Evolutionary conservation across 805 yeast species (phyloP).

Genomic region (Blastobotrys attinorum): DNA sequence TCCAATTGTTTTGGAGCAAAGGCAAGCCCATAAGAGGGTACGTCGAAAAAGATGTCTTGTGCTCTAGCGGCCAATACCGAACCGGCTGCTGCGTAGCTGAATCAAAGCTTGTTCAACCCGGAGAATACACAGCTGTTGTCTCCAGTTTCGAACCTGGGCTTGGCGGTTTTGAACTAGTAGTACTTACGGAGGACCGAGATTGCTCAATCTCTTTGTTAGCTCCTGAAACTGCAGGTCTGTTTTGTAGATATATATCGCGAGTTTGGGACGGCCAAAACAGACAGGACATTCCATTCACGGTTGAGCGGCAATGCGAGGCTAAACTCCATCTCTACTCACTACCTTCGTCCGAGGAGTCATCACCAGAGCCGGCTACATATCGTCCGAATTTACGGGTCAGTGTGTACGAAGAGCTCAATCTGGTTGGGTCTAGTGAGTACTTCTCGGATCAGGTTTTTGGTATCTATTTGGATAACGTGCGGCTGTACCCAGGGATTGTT

Average conservation of each 20-base stretch:
- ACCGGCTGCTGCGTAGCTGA: slow-evolving; percentile 7
- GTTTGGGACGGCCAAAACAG: slow-evolving; percentile 14
- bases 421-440: slow-evolving; percentile 7
- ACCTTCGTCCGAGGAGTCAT: neutral
- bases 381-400: slow-evolving; percentile 15
- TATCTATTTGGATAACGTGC: slow-evolving; percentile 10
- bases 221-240: slow-evolving; percentile 10
- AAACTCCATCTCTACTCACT: neutral
- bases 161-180: slow-evolving; percentile 27
- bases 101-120: slow-evolving; percentile 12
- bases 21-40: slow-evolving; percentile 24
- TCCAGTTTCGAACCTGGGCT: slow-evolving; percentile 38
- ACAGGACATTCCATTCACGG: slow-evolving; percentile 6
- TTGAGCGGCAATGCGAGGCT: neutral
- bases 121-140: slow-evolving; percentile 38
- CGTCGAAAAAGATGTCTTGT: slow-evolving; percentile 28
- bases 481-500: neutral
- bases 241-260: neutral
- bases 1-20: slow-evolving; percentile 37
- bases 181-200: slow-evolving; percentile 16
- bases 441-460: slow-evolving; percentile 15
- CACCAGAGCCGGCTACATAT: slow-evolving; percentile 6
- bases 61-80: slow-evolving; percentile 31
- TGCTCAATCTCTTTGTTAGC: slow-evolving; percentile 4
- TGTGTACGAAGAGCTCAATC: slow-evolving; percentile 5